phyloP scores from a whole-genome alignment of 352 stramenopile genomes.

The Globisporangium nodosum region DNA sequence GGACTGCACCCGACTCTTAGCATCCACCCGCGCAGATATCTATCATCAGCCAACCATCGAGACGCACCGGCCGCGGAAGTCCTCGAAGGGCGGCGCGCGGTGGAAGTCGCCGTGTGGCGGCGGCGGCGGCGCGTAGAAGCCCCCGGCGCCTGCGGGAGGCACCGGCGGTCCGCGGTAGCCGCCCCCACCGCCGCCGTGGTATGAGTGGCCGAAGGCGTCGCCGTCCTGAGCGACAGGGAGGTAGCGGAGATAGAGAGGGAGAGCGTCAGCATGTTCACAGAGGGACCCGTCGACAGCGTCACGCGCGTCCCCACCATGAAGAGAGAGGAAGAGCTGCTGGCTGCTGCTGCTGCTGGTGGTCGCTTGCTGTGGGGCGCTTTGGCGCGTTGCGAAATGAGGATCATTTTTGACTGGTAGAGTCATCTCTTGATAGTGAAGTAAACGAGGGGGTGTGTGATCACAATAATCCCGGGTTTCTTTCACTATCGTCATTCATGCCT shows the following conservation, averaged over 20 bases:
- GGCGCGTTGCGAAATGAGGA: not conserved
- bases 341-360: no score
- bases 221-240: not conserved
- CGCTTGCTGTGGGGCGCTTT: not conserved
- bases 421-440: no score
- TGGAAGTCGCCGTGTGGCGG: not conserved
- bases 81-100: not conserved
- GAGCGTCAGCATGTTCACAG: not conserved
- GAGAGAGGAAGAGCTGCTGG: not conserved
- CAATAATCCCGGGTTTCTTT: no score
- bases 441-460: no score
- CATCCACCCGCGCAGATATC: not conserved
- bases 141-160: not conserved
- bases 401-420: no score
- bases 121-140: not conserved
- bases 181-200: not conserved
- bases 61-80: not conserved
- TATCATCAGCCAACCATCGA: no score
- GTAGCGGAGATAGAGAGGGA: not conserved
- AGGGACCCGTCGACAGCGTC: no score
- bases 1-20: constrained; percentile 6
- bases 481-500: no score
- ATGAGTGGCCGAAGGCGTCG: constrained; percentile 1
- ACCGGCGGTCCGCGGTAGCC: constrained; percentile 1
- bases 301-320: not conserved